Conservation (phyloP, 140 eudicot genomes). For the Ambrosia hybrid region DNA sequence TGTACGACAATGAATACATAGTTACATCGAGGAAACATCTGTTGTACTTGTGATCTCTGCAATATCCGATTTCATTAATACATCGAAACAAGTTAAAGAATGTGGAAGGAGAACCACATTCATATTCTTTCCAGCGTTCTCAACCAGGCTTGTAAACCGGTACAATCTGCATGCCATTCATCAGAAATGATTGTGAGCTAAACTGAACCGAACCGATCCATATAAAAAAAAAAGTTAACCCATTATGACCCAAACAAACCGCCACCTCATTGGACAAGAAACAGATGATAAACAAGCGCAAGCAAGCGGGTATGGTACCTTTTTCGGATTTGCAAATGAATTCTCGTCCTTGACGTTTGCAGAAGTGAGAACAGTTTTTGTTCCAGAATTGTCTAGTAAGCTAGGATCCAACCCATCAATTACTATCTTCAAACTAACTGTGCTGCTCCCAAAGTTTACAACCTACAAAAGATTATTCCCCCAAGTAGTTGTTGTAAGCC, state of each 20-base stretch:
- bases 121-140: constrained; percentile 39
- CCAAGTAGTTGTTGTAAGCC: too few species aligned
- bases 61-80: constrained; percentile 38
- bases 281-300: neutral
- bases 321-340: constrained; percentile 58
- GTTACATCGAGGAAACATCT: constrained; percentile 44
- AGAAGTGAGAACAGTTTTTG: constrained; percentile 64
- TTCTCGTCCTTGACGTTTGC: constrained; percentile 66
- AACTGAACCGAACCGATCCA: neutral
- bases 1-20: neutral
- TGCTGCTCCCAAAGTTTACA: constrained; percentile 71
- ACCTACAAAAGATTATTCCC: constrained; percentile 42
- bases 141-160: constrained; percentile 43
- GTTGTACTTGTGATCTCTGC: constrained; percentile 32
- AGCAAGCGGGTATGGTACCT: constrained; percentile 41
- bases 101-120: constrained; percentile 53
- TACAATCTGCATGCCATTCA: constrained; percentile 37
- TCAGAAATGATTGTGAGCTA: neutral
- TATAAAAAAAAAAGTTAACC: neutral
- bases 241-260: too few species aligned
- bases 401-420: constrained; percentile 53
- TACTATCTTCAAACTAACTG: constrained; percentile 47
- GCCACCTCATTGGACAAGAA: neutral
- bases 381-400: constrained; percentile 38
- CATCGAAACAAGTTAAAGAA: constrained; percentile 67